Conservation (phyloP, 2,329 filamentous ascomycete species). For the Magnaporthiopsis incrustans region DNA sequence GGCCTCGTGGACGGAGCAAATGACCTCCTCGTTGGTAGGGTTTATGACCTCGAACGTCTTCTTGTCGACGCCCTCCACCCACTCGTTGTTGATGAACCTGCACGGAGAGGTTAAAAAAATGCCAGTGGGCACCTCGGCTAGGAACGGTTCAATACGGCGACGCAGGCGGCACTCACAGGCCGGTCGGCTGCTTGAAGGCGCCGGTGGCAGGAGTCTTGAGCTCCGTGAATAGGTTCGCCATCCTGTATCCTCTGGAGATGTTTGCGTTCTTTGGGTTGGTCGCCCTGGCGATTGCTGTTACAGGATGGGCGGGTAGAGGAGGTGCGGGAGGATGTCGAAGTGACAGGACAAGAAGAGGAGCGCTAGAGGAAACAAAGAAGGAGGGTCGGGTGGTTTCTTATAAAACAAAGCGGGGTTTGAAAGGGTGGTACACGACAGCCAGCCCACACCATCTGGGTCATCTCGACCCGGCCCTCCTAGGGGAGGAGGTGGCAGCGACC, state of each 20-base stretch:
- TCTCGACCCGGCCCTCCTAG: not conserved
- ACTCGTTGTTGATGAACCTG: slow-evolving; percentile 92
- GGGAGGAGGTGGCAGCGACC: not conserved
- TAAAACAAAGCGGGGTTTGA: slow-evolving; percentile 1
- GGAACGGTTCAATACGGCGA: not conserved
- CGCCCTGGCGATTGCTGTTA: not conserved
- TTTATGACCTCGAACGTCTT: slow-evolving; percentile 91
- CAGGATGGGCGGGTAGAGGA: not conserved
- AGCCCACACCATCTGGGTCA: not conserved
- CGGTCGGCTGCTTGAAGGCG: slow-evolving; percentile 50
- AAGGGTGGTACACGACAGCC: not conserved
- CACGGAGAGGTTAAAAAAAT: too few species aligned
- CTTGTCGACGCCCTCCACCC: slow-evolving; percentile 73
- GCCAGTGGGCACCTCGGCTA: not conserved
- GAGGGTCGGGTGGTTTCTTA: not conserved
- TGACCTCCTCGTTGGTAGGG: slow-evolving; percentile 76
- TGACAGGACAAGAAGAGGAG: not conserved
- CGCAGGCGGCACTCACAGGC: slow-evolving; percentile 40
- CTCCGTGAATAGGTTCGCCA: slow-evolving; percentile 34
- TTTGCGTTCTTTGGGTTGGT: not conserved
- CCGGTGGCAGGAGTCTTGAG: slow-evolving; percentile 62
- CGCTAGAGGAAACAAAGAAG: not conserved
- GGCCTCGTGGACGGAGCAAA: slow-evolving; percentile 74
- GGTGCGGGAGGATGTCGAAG: not conserved
- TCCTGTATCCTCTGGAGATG: slow-evolving; percentile 13